phyloP scores from a whole-genome alignment of 2,329 filamentous ascomycete genomes.

The Nemania abortiva region DNA sequence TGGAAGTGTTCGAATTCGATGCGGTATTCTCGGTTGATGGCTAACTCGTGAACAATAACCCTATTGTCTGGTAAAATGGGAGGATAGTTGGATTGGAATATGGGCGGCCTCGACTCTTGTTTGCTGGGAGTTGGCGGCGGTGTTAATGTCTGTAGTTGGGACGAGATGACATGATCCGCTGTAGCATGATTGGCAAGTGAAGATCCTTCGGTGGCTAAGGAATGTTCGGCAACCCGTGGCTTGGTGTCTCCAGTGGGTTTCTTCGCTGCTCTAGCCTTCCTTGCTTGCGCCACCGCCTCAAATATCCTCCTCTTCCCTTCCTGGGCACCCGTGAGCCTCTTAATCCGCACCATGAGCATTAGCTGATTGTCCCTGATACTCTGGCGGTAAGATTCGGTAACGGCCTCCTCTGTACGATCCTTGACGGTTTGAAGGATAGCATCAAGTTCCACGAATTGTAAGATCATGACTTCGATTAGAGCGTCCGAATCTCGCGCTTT shows the following conservation, averaged over 20 bases:
- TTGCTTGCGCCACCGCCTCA: slow-evolving; percentile 78
- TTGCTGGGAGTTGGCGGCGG: slow-evolving; percentile 65
- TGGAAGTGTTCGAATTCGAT: slow-evolving; percentile 72
- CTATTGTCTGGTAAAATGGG: slow-evolving; percentile 78
- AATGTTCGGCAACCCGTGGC: slow-evolving; percentile 71
- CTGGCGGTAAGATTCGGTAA: slow-evolving; percentile 80
- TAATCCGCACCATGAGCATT: slow-evolving; percentile 82
- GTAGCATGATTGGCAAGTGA: slow-evolving; percentile 57
- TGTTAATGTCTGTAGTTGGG: slow-evolving; percentile 64
- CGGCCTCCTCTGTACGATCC: slow-evolving; percentile 78
- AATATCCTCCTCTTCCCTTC: slow-evolving; percentile 79
- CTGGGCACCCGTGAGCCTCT: slow-evolving; percentile 78
- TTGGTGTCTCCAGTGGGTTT: slow-evolving; percentile 77
- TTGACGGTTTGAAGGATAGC: slow-evolving; percentile 87
- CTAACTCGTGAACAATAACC: slow-evolving; percentile 80
- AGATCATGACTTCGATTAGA: slow-evolving; percentile 85
- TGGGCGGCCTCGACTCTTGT: slow-evolving; percentile 54
- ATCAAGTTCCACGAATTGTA: slow-evolving; percentile 86
- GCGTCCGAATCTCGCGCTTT: slow-evolving; percentile 83
- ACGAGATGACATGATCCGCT: slow-evolving; percentile 54
- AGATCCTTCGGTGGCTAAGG: slow-evolving; percentile 51
- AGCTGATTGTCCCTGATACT: slow-evolving; percentile 86
- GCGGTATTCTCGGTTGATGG: slow-evolving; percentile 82
- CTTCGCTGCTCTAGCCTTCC: slow-evolving; percentile 72
- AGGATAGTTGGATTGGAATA: slow-evolving; percentile 58